phyloP scores from a whole-genome alignment of 2,329 filamentous ascomycete genomes.

The Gaeumannomyces sp. region DNA sequence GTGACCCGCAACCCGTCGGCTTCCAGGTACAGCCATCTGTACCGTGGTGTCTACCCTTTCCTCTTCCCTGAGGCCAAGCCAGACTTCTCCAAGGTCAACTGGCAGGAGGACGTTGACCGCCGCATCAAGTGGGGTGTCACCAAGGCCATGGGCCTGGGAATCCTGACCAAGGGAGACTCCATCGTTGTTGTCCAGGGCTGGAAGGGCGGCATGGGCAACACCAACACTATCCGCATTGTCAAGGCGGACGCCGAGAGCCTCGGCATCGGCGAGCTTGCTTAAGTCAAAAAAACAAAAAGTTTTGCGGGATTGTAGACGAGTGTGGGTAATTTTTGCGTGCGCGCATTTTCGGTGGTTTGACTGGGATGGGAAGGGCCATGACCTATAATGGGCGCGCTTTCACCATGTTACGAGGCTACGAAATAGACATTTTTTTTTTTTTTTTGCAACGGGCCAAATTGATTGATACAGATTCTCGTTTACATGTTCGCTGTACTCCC shows the following conservation, averaged over 20 bases:
- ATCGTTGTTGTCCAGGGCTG: constrained; percentile 85
- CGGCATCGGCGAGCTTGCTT: constrained; percentile 41
- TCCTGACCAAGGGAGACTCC: constrained; percentile 65
- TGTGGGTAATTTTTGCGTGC: neutral
- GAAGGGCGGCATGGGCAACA: constrained; percentile 88
- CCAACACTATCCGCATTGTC: constrained; percentile 69
- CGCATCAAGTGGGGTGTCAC: constrained; percentile 96
- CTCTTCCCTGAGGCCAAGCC: constrained; percentile 89
- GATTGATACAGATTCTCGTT: neutral
- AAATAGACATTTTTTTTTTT: neutral
- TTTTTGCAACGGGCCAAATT: neutral
- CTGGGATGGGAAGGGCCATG: too few relatives aligned
- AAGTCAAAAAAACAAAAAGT: constrained; percentile 10
- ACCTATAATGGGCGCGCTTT: neutral
- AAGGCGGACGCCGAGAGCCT: constrained; percentile 54
- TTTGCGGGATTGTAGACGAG: neutral
- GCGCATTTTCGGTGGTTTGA: neutral
- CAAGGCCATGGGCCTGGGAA: constrained; percentile 76
- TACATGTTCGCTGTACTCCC: neutral
- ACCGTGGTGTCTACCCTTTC: constrained; percentile 98
- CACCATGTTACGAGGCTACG: neutral
- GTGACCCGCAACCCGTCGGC: constrained; percentile 82
- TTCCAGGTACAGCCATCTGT: constrained; percentile 86
- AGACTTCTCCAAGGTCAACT: constrained; percentile 86
- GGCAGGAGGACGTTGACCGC: constrained; percentile 98